Evolutionary conservation across 2,329 filamentous ascomycete species (phyloP).

Genomic region (Trichothecium roseum): DNA sequence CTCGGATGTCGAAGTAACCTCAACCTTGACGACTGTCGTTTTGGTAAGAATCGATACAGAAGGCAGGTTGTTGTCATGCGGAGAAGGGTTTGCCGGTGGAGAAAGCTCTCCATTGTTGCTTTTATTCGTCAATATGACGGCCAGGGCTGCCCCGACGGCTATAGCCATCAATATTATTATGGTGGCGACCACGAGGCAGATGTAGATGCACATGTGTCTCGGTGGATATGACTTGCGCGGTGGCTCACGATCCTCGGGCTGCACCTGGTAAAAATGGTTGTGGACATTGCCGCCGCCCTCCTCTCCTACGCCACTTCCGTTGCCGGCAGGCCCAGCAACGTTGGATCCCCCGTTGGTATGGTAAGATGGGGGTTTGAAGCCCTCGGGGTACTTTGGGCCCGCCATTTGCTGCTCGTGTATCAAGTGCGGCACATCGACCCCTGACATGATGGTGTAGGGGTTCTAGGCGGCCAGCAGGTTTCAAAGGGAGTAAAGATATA

Average conservation of each 20-base stretch:
- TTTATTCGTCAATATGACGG: neutral
- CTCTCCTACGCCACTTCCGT: too few species aligned
- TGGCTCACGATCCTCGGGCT: neutral
- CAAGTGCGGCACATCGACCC: too few species aligned
- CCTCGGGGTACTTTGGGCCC: too few species aligned
- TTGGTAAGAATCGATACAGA: neutral
- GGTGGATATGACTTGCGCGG: too few species aligned
- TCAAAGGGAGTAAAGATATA: too few species aligned
- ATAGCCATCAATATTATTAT: neutral
- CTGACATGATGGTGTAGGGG: too few species aligned
- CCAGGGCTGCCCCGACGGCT: neutral
- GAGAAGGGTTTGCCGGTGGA: neutral
- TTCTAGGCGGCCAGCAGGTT: too few species aligned
- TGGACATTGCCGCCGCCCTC: neutral
- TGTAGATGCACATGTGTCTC: too few species aligned
- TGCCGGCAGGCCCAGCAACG: too few species aligned
- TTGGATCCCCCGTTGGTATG: too few species aligned
- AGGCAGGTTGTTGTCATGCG: neutral
- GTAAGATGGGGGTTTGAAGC: too few species aligned
- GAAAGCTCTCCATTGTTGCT: neutral
- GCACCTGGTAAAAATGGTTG: constrained; percentile 1
- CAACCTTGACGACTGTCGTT: neutral
- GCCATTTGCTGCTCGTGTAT: too few species aligned
- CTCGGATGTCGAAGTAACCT: neutral
- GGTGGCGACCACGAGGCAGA: neutral